Evolutionary conservation across 2,329 filamentous ascomycete species (phyloP), one percentile per base, ranked within the genome.

Genomic region (Stachybotrys elegans): DNA sequence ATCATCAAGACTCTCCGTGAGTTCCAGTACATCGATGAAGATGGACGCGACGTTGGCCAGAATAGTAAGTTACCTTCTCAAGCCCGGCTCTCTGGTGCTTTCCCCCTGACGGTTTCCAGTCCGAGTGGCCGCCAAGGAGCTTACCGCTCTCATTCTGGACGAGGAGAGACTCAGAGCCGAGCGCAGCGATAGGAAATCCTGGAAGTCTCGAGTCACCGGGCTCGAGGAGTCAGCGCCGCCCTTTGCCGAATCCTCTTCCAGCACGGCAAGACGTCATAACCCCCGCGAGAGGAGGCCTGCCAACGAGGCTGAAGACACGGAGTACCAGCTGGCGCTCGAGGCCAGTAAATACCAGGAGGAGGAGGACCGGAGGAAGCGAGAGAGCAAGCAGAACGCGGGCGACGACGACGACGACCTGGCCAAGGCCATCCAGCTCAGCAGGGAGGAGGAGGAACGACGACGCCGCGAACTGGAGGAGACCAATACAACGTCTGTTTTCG

Each of bases 1-100:
- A 93, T 98, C 67, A 95, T 98, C 74, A 97, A 96, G 75, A 98
- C 93, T 22, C 69, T 98, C 64, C 86, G 93, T 61, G 93, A 98
- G 67, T 98, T 98, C 58, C 87, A 93, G 61, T 95, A 97, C 64
- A 81, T 95, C 42, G 93, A 98, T 54, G 93, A 98, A 60, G 93
- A 98, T 51, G 89, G 91, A 39, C 81, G 86, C 51, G 93, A 98
- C 62, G 93, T 98, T 40, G 93, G 93, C 44, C 89, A 95, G 60
- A 97, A 96, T 69, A 92, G 93, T 96, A 73, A 55, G 82, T 21
- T 14, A 25, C 20, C 16, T 32, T 17, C 8, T 12, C 9, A 19
- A 17, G 14, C 22, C 32, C 40, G 19, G 8, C 22, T 38, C 23
- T 41, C 31, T 20, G 22, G 20, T n/a, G 12, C 22, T n/a, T 19